These are phyloP conservation scores for Acidomyces sp. DNA, from an alignment of 495 filamentous ascomycete genomes.

Conservation along the genomic window DNA sequence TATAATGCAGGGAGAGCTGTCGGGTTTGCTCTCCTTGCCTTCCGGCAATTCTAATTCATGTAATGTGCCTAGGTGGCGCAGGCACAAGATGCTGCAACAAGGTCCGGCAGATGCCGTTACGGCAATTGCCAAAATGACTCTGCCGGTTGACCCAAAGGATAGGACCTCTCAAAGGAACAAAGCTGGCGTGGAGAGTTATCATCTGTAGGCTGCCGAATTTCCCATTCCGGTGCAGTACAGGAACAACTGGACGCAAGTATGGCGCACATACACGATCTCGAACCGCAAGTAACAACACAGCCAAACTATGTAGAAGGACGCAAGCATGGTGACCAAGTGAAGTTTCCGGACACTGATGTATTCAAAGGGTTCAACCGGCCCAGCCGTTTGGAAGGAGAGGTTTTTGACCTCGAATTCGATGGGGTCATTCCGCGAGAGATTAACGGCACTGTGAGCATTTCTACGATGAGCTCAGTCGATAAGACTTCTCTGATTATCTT, in stretches of 20 bases:
- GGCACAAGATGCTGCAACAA: not conserved
- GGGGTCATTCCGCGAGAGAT: conserved; percentile 30
- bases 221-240: no score
- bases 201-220: no score
- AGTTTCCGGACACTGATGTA: conserved; percentile 35
- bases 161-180: no score
- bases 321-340: conserved; percentile 24
- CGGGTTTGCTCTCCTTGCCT: no score
- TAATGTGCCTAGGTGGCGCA: not conserved
- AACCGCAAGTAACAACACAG: not conserved
- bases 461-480: no score
- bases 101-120: not conserved
- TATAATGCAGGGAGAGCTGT: no score
- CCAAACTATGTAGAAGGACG: not conserved
- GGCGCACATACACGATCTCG: conserved; percentile 8
- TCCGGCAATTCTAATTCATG: no score
- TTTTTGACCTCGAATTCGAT: conserved; percentile 35
- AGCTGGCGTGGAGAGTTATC: no score
- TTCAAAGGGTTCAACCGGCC: conserved; percentile 37
- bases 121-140: not conserved
- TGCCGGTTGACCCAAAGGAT: not conserved
- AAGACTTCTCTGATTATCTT: no score
- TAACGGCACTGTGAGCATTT: no score
- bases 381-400: conserved; percentile 36
- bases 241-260: not conserved